phyloP scores from a whole-genome alignment of 176 grass and related monocot genomes.

The Aegilops tauschii region DNA sequence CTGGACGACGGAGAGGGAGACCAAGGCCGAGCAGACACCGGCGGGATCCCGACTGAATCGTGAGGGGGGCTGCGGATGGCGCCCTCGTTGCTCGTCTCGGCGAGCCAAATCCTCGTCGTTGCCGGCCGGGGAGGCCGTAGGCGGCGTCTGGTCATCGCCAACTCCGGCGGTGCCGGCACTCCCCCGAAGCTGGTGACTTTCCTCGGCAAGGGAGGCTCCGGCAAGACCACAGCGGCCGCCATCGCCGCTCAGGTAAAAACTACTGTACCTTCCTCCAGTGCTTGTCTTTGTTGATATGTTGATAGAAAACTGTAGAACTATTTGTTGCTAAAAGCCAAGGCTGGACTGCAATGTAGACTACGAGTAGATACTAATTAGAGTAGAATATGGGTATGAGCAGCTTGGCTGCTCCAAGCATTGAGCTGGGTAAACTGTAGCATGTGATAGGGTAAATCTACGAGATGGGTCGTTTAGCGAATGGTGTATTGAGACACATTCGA shows the following conservation, averaged over 20 bases:
- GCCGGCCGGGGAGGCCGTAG: conserved; percentile 11
- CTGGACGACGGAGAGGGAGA: neutral
- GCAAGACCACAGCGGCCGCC: conserved; percentile 83
- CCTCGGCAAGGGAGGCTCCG: conserved; percentile 81
- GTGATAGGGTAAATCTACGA: neutral
- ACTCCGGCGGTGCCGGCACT: conserved; percentile 15
- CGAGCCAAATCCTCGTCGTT: conserved; percentile 9
- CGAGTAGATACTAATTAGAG: neutral
- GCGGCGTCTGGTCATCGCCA: conserved; percentile 27
- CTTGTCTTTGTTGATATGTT: neutral
- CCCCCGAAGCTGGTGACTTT: conserved; percentile 86
- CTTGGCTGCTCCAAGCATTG: neutral
- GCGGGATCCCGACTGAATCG: neutral
- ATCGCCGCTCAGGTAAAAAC: conserved; percentile 61
- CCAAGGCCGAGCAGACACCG: neutral
- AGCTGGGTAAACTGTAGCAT: neutral
- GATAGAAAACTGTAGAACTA: neutral
- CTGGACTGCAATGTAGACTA: neutral
- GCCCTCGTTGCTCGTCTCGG: conserved; percentile 28
- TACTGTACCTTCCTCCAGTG: neutral
- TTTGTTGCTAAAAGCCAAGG: neutral
- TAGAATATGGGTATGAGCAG: neutral
- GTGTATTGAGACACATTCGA: neutral
- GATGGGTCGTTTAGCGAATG: neutral
- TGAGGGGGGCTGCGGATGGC: conserved; percentile 15